phyloP scores from a whole-genome alignment of 1,139 yeast species.

The Diutina ranongensis region DNA sequence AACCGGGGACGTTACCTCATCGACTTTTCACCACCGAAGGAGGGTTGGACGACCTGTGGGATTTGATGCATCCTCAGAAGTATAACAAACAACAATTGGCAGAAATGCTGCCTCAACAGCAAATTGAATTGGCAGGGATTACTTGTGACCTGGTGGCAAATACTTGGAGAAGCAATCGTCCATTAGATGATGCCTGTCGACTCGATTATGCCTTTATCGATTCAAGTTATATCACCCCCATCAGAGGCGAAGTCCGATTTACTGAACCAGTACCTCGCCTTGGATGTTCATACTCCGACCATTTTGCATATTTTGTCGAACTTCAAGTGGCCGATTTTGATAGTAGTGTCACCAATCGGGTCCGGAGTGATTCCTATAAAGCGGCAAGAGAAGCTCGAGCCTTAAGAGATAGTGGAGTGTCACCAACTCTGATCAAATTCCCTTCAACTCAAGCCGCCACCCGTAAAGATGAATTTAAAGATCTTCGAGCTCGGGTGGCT shows the following conservation, averaged over 20 bases:
- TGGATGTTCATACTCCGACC: conserved; percentile 76
- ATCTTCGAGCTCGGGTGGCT: conserved; percentile 7
- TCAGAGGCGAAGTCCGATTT: conserved; percentile 57
- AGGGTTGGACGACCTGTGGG: conserved; percentile 77
- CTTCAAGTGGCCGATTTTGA: background rate
- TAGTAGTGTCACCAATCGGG: background rate
- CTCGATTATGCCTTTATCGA: conserved; percentile 84
- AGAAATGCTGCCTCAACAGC: conserved; percentile 50
- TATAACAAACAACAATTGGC: conserved; percentile 29
- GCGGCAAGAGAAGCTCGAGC: conserved; percentile 17
- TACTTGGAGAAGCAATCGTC: conserved; percentile 66
- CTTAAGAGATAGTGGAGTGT: background rate
- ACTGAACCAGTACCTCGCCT: conserved; percentile 51
- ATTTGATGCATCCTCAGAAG: conserved; percentile 32
- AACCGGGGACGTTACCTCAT: conserved; percentile 79
- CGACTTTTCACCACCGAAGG: conserved; percentile 61
- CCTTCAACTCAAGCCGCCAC: background rate
- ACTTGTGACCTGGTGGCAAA: conserved; percentile 85
- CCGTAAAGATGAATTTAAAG: conserved; percentile 14
- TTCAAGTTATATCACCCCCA: conserved; percentile 35
- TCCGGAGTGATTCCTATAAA: background rate
- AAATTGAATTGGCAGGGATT: conserved; percentile 61
- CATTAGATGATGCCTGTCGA: conserved; percentile 70
- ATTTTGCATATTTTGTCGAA: conserved; percentile 60
- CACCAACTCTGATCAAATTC: conserved; percentile 5